Evolutionary conservation across 768 basidiomycete genomes (phyloP).

Genomic region (Trametes gibbosa): DNA sequence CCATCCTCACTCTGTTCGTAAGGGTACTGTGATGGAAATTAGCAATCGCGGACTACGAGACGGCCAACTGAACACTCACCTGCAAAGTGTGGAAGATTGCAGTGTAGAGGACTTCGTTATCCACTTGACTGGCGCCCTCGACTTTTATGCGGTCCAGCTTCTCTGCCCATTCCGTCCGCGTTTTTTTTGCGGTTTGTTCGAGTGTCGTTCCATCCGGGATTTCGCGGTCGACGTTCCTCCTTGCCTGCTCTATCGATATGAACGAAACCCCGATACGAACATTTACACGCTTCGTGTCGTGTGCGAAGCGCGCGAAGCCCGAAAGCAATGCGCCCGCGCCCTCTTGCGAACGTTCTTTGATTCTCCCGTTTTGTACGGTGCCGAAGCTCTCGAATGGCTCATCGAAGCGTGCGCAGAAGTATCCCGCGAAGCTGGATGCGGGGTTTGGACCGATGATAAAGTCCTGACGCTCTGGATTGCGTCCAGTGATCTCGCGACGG

Average conservation of each 20-base stretch:
- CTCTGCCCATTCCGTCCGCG: conserved; percentile 38
- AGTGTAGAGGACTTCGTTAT: conserved; percentile 49
- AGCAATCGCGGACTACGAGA: not conserved
- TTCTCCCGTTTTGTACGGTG: conserved; percentile 44
- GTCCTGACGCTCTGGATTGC: conserved; percentile 69
- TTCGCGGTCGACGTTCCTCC: conserved; percentile 38
- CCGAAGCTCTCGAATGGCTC: conserved; percentile 46
- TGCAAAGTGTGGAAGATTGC: conserved; percentile 62
- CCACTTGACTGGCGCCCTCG: conserved; percentile 33
- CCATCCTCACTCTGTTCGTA: conserved; percentile 70
- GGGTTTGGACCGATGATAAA: conserved; percentile 57
- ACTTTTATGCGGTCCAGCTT: conserved; percentile 39
- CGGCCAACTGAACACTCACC: conserved; percentile 30
- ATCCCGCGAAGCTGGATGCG: conserved; percentile 35
- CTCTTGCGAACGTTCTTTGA: conserved; percentile 27
- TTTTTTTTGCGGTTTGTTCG: conserved; percentile 36
- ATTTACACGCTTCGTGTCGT: conserved; percentile 37
- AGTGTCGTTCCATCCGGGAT: conserved; percentile 38
- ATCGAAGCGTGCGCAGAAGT: conserved; percentile 62
- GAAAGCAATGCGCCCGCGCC: conserved; percentile 46
- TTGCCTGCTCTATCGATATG: conserved; percentile 63
- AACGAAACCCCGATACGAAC: conserved; percentile 72
- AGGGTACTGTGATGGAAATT: conserved; percentile 52
- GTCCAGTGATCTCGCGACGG: conserved; percentile 54
- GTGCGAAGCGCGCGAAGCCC: conserved; percentile 49